A percentile compares a stretch with the other conserved stretches of the same genome.
phyloP scores from a whole-genome alignment of 306 rosid species.

The Herpetospermum pedunculosum region DNA sequence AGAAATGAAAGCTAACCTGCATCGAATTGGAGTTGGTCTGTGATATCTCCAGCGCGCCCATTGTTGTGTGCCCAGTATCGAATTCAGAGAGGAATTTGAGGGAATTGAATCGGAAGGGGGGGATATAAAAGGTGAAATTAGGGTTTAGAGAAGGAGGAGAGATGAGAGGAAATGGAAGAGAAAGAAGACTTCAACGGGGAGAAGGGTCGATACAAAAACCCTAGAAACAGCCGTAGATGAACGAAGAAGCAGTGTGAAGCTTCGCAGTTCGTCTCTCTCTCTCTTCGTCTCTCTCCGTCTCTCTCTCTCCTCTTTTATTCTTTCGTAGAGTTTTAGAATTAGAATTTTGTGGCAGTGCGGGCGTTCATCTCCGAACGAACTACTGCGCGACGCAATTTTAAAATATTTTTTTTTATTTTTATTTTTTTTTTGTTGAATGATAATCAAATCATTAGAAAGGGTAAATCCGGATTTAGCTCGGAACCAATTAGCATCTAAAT shows the following conservation, averaged over 20 bases:
- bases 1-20: conserved; percentile 55
- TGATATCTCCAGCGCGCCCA: conserved; percentile 87
- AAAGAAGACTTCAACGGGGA: conserved; percentile 24
- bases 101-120: neutral
- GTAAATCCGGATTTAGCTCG: too few species aligned
- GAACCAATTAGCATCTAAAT: too few species aligned
- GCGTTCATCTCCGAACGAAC: neutral
- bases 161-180: conserved; percentile 23
- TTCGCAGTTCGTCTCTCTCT: conserved; percentile 18
- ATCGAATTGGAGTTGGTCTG: conserved; percentile 59
- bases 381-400: neutral
- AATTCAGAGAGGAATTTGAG: neutral
- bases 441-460: too few species aligned
- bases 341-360: conserved; percentile 1
- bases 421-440: too few species aligned
- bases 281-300: conserved; percentile 12
- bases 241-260: conserved; percentile 35
- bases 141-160: conserved; percentile 37
- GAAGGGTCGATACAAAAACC: conserved; percentile 53
- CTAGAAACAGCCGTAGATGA: conserved; percentile 64
- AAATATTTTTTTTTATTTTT: neutral
- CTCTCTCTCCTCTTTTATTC: conserved; percentile 5
- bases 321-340: neutral
- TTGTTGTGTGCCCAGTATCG: conserved; percentile 19
- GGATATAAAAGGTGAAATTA: conserved; percentile 21